Conservation (phyloP, 495 filamentous ascomycete genomes). For the Aspergillus bertholletiae region DNA sequence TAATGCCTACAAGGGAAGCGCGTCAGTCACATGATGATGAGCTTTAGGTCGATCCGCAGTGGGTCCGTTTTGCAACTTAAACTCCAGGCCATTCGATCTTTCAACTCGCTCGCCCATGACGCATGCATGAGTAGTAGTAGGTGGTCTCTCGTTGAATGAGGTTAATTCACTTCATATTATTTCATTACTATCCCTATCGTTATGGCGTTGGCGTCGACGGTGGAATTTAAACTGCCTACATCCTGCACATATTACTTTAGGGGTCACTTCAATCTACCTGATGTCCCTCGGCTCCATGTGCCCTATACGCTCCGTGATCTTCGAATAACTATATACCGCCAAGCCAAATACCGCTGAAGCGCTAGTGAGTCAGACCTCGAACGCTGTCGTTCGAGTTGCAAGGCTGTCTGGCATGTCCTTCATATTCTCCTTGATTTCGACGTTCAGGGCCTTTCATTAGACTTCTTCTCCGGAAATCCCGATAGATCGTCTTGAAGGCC, state of each 20-base stretch:
- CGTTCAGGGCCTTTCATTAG: not conserved
- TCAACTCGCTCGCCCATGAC: no score
- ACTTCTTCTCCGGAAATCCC: slow-evolving; percentile 2
- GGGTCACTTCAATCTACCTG: no score
- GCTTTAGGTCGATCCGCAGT: not conserved
- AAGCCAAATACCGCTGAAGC: not conserved
- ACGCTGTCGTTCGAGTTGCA: not conserved
- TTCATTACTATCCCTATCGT: no score
- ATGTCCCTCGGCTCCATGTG: no score
- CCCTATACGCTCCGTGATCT: not conserved
- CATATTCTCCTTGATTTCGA: not conserved
- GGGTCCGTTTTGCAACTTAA: no score
- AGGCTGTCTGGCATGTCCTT: not conserved
- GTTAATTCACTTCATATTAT: no score
- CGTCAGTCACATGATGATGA: slow-evolving; percentile 9
- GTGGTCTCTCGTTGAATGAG: no score
- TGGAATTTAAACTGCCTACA: no score
- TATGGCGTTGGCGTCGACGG: no score
- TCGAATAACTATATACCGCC: not conserved
- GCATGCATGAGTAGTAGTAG: no score
- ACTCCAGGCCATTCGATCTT: no score
- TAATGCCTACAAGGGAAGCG: not conserved
- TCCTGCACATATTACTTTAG: no score
- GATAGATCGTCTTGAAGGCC: slow-evolving; percentile 23
- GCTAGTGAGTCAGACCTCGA: not conserved